These are phyloP conservation scores for Veloporphyrellus conicus DNA, from an alignment of 1,284 basidiomycete species.

Conservation along the genomic window DNA sequence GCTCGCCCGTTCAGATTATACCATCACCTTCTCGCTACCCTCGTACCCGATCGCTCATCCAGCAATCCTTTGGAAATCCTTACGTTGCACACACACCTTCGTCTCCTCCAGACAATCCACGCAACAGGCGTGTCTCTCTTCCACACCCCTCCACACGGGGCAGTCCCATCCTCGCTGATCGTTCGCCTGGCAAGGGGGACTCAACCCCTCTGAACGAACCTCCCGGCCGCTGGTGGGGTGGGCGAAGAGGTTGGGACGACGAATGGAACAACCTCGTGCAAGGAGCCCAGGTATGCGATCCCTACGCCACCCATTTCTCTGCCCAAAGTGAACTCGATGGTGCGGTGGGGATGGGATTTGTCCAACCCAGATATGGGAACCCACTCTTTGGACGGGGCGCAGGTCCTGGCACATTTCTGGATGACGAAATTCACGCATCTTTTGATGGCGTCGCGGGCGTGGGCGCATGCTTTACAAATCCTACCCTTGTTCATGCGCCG, in stretches of 20 bases:
- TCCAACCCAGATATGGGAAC: background rate
- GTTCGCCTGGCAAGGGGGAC: background rate
- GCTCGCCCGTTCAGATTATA: slow-evolving; percentile 5
- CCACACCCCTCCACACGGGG: background rate
- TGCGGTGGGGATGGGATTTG: background rate
- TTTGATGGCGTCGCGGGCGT: slow-evolving; percentile 4
- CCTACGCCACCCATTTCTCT: background rate
- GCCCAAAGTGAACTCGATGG: background rate
- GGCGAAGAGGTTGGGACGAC: slow-evolving; percentile 15
- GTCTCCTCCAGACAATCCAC: background rate
- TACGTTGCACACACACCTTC: background rate
- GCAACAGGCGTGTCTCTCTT: slow-evolving; percentile 11
- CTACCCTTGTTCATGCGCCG: background rate
- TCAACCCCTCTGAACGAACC: slow-evolving; percentile 19
- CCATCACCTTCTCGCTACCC: slow-evolving; percentile 8
- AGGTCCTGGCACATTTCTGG: slow-evolving; percentile 14
- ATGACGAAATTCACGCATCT: slow-evolving; percentile 25
- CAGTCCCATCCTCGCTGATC: background rate
- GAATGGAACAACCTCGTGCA: slow-evolving; percentile 27
- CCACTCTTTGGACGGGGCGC: background rate
- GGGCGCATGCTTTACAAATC: background rate
- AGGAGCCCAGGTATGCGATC: no score
- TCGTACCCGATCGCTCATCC: slow-evolving; percentile 20
- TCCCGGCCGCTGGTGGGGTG: slow-evolving; percentile 24
- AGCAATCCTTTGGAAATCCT: slow-evolving; percentile 14